These are phyloP conservation scores for Endocarpon pusillum DNA, from an alignment of 495 filamentous ascomycete species.

Conservation along the genomic window DNA sequence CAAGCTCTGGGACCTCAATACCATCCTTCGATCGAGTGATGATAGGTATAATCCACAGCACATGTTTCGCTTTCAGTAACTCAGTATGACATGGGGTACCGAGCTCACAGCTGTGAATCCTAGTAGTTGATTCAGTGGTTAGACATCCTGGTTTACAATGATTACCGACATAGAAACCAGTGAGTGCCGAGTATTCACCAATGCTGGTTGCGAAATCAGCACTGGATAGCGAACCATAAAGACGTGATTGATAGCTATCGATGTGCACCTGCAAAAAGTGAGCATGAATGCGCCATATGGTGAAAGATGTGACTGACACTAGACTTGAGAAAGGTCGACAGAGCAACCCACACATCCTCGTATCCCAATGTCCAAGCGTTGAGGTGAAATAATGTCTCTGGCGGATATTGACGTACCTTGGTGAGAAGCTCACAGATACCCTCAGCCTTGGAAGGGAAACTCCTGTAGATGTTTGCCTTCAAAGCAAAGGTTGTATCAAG, in stretches of 20 bases:
- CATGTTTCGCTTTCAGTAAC: slow-evolving; percentile 30
- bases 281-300: not conserved
- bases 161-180: slow-evolving; percentile 67
- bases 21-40: slow-evolving; percentile 40
- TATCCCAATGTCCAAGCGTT: slow-evolving; percentile 88
- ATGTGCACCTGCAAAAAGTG: slow-evolving; percentile 47
- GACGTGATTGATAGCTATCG: slow-evolving; percentile 56
- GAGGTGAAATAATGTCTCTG: slow-evolving; percentile 67
- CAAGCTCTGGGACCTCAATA: slow-evolving; percentile 49
- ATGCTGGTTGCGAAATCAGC: slow-evolving; percentile 16
- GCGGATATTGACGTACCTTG: slow-evolving; percentile 51
- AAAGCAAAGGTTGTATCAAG: slow-evolving; percentile 68
- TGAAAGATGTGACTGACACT: slow-evolving; percentile 26
- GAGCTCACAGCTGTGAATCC: slow-evolving; percentile 79
- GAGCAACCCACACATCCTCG: slow-evolving; percentile 78
- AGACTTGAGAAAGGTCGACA: slow-evolving; percentile 50
- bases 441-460: slow-evolving; percentile 45
- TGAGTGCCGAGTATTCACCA: slow-evolving; percentile 29
- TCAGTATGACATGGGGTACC: slow-evolving; percentile 41
- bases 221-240: slow-evolving; percentile 64
- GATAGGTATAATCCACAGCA: slow-evolving; percentile 67
- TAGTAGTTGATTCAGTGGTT: slow-evolving; percentile 41
- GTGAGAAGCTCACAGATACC: slow-evolving; percentile 58
- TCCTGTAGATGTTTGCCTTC: slow-evolving; percentile 23
- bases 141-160: slow-evolving; percentile 48